Percentiles rank a stretch among this genome's conserved stretches.
phyloP scores from a whole-genome alignment of 257 asterid species.

The Verbena officinalis region DNA sequence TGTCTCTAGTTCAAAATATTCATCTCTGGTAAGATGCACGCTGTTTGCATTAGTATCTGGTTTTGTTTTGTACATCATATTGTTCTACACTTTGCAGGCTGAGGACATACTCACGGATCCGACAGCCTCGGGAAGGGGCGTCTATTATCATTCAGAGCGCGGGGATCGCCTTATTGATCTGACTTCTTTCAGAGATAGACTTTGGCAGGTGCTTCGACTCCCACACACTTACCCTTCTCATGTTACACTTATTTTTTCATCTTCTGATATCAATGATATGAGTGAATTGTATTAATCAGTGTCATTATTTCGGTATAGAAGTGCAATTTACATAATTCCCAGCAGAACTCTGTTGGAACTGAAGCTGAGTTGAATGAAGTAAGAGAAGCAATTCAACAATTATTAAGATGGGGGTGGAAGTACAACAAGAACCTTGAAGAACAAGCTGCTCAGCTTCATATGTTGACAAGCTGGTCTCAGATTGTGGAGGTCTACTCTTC shows the following conservation, averaged over 20 bases:
- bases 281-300: conserved; percentile 14
- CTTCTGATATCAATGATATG: conserved; percentile 12
- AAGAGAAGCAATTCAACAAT: conserved; percentile 78
- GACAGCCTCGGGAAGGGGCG: conserved; percentile 56
- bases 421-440: conserved; percentile 96
- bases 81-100: conserved; percentile 54
- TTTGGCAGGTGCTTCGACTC: conserved; percentile 78
- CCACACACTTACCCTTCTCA: conserved; percentile 12
- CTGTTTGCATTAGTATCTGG: conserved; percentile 13
- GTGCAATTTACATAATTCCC: conserved; percentile 60
- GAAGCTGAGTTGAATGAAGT: conserved; percentile 84
- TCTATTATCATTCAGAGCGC: conserved; percentile 87
- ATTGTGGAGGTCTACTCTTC: conserved; percentile 75
- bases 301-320: conserved; percentile 46
- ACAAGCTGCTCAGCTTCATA: conserved; percentile 97
- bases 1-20: conserved; percentile 62
- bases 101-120: conserved; percentile 79
- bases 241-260: conserved; percentile 17
- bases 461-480: conserved; percentile 96
- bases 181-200: conserved; percentile 74
- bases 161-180: conserved; percentile 94
- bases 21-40: conserved; percentile 68
- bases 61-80: conserved; percentile 15
- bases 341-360: conserved; percentile 55
- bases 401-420: conserved; percentile 94